Evolutionary conservation across 2,329 filamentous ascomycete genomes (phyloP).

Genomic region (Trichoderma cornu-damae): DNA sequence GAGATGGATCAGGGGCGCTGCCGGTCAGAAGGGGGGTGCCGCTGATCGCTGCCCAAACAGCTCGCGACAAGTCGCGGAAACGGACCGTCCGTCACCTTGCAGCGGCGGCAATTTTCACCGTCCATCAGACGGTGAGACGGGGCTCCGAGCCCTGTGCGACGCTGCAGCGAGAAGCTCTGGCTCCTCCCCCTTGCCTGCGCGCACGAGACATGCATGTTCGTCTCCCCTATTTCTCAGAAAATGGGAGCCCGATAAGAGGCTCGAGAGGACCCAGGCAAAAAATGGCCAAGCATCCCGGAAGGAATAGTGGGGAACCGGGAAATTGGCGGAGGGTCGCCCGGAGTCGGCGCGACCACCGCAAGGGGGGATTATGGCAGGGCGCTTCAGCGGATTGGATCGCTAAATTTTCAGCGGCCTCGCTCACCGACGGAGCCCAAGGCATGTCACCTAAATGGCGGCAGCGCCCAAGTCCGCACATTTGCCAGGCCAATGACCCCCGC

Average conservation of each 20-base stretch:
- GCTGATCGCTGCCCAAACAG: conserved; percentile 6
- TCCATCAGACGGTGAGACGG: conserved; percentile 9
- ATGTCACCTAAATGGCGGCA: background rate
- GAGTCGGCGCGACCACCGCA: conserved; percentile 1
- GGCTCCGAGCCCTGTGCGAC: background rate
- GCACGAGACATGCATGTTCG: conserved; percentile 11
- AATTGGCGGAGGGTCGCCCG: conserved; percentile 20
- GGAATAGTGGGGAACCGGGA: conserved; percentile 20
- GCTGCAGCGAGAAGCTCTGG: background rate
- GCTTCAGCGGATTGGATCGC: conserved; percentile 3
- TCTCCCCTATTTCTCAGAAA: conserved; percentile 10
- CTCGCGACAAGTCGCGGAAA: background rate
- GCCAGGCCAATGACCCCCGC: too few species aligned
- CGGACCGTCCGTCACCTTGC: conserved; percentile 2
- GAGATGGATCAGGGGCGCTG: conserved; percentile 15
- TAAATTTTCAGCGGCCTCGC: background rate
- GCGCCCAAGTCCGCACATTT: background rate
- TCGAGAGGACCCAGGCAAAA: too few species aligned
- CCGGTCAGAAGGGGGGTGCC: background rate
- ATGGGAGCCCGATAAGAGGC: background rate
- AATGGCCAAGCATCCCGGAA: conserved; percentile 3
- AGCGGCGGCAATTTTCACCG: background rate
- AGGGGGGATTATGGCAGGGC: too few species aligned
- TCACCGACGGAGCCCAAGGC: conserved; percentile 10
- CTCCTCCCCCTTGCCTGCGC: conserved; percentile 3